A percentile compares a stretch with the other conserved stretches of the same genome.
Conservation (phyloP, 2,329 filamentous ascomycete species). For the Verruconis gallopava region DNA sequence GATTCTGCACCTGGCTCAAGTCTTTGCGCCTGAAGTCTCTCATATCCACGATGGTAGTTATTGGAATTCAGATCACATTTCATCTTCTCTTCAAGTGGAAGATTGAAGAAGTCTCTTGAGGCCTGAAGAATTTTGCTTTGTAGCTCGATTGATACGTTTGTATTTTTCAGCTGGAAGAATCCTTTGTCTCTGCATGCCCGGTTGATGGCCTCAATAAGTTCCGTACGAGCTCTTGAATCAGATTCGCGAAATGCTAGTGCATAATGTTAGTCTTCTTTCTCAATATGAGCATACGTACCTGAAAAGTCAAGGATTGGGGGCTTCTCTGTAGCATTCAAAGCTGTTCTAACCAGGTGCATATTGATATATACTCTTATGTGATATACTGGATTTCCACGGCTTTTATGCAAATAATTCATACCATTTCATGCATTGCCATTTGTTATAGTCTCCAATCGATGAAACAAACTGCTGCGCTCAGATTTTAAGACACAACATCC, state of each 20-base stretch:
- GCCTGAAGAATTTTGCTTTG: conserved; percentile 27
- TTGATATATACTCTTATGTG: too few species aligned
- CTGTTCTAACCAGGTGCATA: too few species aligned
- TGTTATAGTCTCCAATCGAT: too few species aligned
- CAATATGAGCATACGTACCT: neutral
- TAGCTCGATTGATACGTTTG: conserved; percentile 26
- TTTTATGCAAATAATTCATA: too few species aligned
- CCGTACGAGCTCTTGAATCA: conserved; percentile 16
- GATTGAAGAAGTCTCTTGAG: conserved; percentile 28
- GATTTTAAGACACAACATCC: too few species aligned
- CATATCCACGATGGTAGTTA: conserved; percentile 31
- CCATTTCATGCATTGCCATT: too few species aligned
- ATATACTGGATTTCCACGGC: too few species aligned
- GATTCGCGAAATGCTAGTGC: conserved; percentile 17
- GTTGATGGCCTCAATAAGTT: conserved; percentile 19
- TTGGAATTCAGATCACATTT: conserved; percentile 18
- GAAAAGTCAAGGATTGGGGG: conserved; percentile 8
- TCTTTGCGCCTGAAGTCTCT: conserved; percentile 29
- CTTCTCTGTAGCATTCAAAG: too few species aligned
- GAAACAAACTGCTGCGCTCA: too few species aligned
- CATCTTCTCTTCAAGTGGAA: conserved; percentile 28
- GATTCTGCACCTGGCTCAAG: conserved; percentile 29
- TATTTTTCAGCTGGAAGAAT: conserved; percentile 34
- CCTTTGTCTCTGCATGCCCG: conserved; percentile 25
- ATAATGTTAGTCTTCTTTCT: neutral